Percentiles rank a stretch among this genome's conserved stretches.
phyloP scores from a whole-genome alignment of 345 rosid species.

The Brassica cretica region DNA sequence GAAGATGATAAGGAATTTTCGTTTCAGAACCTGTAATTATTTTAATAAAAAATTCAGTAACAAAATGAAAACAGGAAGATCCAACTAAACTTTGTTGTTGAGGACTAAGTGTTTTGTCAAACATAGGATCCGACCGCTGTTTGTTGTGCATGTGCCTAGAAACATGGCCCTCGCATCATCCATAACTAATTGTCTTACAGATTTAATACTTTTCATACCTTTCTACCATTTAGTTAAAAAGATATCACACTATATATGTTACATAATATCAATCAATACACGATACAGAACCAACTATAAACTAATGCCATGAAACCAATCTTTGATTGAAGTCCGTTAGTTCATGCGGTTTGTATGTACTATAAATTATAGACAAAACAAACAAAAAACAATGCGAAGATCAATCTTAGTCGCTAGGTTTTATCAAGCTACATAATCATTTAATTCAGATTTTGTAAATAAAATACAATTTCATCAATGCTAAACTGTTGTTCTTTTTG shows the following conservation, averaged over 20 bases:
- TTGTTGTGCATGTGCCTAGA: constrained; percentile 40
- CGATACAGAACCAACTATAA: background rate
- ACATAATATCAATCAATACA: background rate
- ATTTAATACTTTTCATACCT: constrained; percentile 30
- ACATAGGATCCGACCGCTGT: constrained; percentile 45
- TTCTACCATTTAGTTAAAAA: constrained; percentile 7
- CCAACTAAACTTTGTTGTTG: constrained; percentile 34
- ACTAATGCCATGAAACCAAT: background rate
- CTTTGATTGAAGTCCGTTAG: background rate
- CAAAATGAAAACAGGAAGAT: constrained; percentile 30
- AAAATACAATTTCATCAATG: background rate
- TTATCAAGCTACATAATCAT: background rate
- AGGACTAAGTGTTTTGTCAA: constrained; percentile 41
- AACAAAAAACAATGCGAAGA: background rate
- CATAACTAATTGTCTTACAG: constrained; percentile 40
- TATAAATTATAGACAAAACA: background rate
- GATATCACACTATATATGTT: background rate
- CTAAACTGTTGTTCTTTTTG: background rate
- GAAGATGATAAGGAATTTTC: constrained; percentile 25
- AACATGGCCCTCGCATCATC: constrained; percentile 32
- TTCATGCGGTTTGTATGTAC: background rate
- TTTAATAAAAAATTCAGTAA: background rate
- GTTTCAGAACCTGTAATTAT: constrained; percentile 13
- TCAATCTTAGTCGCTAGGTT: background rate
- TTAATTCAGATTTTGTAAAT: too few species aligned